Evolutionary conservation across 805 yeast species (phyloP), one percentile per base, ranked within the genome.

Genomic region (Candida lessepsii): DNA sequence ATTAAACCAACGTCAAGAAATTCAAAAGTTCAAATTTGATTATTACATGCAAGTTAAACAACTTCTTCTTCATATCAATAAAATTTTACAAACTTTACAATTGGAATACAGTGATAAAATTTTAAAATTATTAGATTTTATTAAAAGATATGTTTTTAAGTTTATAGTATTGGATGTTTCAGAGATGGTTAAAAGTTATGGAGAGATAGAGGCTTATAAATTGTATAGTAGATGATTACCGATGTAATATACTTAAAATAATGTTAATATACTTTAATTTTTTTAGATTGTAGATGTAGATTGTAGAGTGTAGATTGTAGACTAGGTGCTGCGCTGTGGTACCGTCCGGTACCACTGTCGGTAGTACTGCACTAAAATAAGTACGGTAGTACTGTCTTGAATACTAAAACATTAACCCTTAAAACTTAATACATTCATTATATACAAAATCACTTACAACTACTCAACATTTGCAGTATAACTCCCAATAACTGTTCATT

Each of bases 401-500:
- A 9, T 20, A 20, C 9, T 20, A 20, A 20, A 7, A 20, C 9
- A 20, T 20, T 20, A 20, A 20, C 9, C 9, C 9, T 20, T 20
- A 23, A 23, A 9, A 11, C 26, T 26, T n/a, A n/a, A n/a, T n/a
- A n/a, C n/a, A n/a, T n/a, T n/a, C n/a, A n/a, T n/a, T n/a, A n/a
- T n/a, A n/a, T n/a, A n/a, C n/a, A n/a, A n/a, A 9, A 20, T 20
- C 43, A 67, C 51, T 67, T 65, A 55, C 99, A 93, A 3, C 93
- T 83, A 26, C 85, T 74, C 42, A 93, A 72, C 99, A 93, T 93
- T 47, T 84, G 88, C 50, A 89, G 84, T 27, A 93, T 85, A n/a
- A 93, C 99, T 21, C 81, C 75, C 28, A 90, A 66, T 30, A 93
- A 69, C 66, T 93, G 99, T 42, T 86, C 96, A 54, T 93, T 93